Base-by-base conservation (phyloP, 108 stramenopile species). In the Parietichytrium sp. region DNA sequence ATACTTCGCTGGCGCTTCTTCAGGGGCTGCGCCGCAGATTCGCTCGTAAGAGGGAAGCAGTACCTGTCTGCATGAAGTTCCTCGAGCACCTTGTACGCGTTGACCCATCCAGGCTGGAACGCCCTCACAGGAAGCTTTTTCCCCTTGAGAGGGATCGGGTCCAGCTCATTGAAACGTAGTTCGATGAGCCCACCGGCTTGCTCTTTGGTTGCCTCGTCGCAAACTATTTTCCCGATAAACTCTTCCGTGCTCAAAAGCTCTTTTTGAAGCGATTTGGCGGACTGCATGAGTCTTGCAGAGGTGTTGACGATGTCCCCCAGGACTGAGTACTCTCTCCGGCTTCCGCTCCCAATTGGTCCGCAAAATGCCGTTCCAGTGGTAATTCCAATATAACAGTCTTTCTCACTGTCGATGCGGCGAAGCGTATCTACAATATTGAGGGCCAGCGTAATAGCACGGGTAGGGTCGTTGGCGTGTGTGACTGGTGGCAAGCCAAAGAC, bases 261-360 rank as follows among this genome's bases (percentile, higher is more conserved):
- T 38, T 16, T 3, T n/a, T 45, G 6, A 6, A 23, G 33, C 6
- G 50, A 20, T 31, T 31, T 54, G 15, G 87, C 85, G 23, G 29
- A 36, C 49, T 89, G 85, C 90, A 91, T 91, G 31, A 91, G 81
- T 16, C 90, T 50, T 3, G 90, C 90, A n/a, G 78, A 51, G 26
- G 90, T 72, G 86, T 91, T 91, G 25, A 89, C 87, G 49, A 83
- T 85, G 83, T 89, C 89, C n/a, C 90, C 89, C 54, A 91, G 81
- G 8, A 90, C 81, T 2, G 87, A 87, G 87, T 87, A 91, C 80
- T 91, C 90, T 38, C 84, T 85, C 10, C 90, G 78, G 16, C 83
- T 85, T 47, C 52, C 55, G 53, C 52, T 82, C 8, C 90, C 90
- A n/a, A 89, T 88, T n/a, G 88, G 83, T 1, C 90, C 90, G 82